A percentile compares a stretch with the other conserved stretches of the same genome.
Evolutionary conservation across 176 grass and related monocot species (phyloP).

Genomic region (Poa pratensis): DNA sequence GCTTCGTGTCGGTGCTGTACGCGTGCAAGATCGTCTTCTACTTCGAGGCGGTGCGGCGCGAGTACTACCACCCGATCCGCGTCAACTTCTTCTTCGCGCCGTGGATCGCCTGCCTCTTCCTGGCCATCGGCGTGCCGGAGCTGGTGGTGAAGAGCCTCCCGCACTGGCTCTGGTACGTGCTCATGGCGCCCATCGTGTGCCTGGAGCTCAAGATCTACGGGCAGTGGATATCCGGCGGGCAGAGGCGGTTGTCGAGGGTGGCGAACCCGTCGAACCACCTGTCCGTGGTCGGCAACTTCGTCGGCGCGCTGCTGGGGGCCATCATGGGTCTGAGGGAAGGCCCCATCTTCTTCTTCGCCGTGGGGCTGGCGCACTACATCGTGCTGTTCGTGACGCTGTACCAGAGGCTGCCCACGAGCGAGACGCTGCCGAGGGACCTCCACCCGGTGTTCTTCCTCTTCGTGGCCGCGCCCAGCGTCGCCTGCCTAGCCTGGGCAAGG

Average conservation of each 20-base stretch:
- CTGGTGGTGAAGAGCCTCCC: slow-evolving; percentile 43
- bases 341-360: slow-evolving; percentile 83
- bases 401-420: slow-evolving; percentile 94
- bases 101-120: slow-evolving; percentile 92
- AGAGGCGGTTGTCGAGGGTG: slow-evolving; percentile 75
- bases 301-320: slow-evolving; percentile 84
- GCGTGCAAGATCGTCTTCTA: slow-evolving; percentile 74
- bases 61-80: slow-evolving; percentile 94
- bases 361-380: slow-evolving; percentile 85
- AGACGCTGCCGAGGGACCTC: slow-evolving; percentile 84
- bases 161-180: slow-evolving; percentile 70
- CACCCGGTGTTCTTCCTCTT: slow-evolving; percentile 97
- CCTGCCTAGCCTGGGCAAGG: slow-evolving; percentile 80
- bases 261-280: slow-evolving; percentile 95
- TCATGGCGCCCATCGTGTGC: slow-evolving; percentile 81
- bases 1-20: slow-evolving; percentile 57
- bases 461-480: slow-evolving; percentile 83
- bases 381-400: slow-evolving; percentile 96
- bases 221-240: slow-evolving; percentile 94
- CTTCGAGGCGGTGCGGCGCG: slow-evolving; percentile 81
- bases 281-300: slow-evolving; percentile 89
- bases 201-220: slow-evolving; percentile 98
- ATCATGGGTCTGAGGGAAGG: slow-evolving; percentile 82
- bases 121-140: slow-evolving; percentile 70
- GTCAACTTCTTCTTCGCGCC: slow-evolving; percentile 99